Evolutionary conservation across 495 filamentous ascomycete genomes (phyloP), one percentile per base, ranked within the genome.

Genomic region (Penicillium alfredii): DNA sequence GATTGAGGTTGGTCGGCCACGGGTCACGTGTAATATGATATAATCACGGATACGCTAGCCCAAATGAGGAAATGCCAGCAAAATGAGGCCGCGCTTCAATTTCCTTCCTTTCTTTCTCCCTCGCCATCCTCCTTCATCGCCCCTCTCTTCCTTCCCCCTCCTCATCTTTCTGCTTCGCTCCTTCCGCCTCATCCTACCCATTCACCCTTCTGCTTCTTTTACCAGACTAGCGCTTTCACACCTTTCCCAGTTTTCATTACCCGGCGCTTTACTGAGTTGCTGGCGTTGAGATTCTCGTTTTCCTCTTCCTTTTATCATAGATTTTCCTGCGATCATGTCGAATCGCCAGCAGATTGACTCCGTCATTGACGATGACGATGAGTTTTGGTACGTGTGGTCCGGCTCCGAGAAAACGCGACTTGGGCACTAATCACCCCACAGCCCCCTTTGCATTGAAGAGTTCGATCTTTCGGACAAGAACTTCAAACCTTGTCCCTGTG

Each of bases 371-470:
- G 93, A 97, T 53, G 88, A 94, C 47, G 92, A 96, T 55, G 88
- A 95, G 53, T 80, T 76, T 47, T 94, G 87, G 87, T 93, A 73
- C 55, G 78, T 58, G 1, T 20, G 13, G 7, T 21, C 6, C n/a
- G 9, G 30, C 23, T 14, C 19, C 24, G 28, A 33, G 14, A 34
- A 3, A 9, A 16, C 14, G 39, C 17, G 19, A 33, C 19, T 22
- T 30, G 15, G 20, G 23, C 29, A 28, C 47, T 57, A 22, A 61
- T 48, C 16, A 11, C 24, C 21, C 27, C 30, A 21, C 52, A 92
- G 86, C 62, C 93, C 93, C 53, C 83, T 99, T 30, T 99, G 93
- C 67, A 92, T 99, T 60, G 93, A 99, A 69, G 93, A 97, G 71
- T 88, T 97, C 55, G 93, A 97, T 58, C 80, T 96, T 25, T 88